Evolutionary conservation across 345 rosid species (phyloP).

Genomic region (Arabidopsis arenosa): DNA sequence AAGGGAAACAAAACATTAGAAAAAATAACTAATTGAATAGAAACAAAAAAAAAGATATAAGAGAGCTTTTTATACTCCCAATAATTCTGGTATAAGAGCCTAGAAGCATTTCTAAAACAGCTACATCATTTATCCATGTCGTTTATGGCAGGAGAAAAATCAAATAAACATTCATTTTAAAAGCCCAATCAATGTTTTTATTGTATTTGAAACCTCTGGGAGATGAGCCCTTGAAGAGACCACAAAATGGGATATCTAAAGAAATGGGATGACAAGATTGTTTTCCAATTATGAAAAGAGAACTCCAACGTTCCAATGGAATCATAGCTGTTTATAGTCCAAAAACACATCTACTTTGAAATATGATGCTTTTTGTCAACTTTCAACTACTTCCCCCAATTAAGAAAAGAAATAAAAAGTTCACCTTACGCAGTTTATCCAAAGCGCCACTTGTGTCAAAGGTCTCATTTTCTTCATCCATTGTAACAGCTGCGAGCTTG

Average conservation of each 20-base stretch:
- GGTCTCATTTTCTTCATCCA: constrained; percentile 96
- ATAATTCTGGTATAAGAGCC: constrained; percentile 14
- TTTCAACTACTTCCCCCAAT: constrained; percentile 28
- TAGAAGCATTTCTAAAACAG: constrained; percentile 4
- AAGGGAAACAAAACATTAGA: constrained; percentile 9
- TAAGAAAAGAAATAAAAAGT: constrained; percentile 37
- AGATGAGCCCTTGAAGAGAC: constrained; percentile 18
- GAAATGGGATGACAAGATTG: constrained; percentile 23
- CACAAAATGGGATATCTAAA: constrained; percentile 19
- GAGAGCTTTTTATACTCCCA: background rate
- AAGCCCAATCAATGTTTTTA: constrained; percentile 14
- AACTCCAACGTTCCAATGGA: background rate
- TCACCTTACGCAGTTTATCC: constrained; percentile 93
- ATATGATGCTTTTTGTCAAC: constrained; percentile 20
- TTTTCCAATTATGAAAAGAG: constrained; percentile 24
- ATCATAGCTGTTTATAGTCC: constrained; percentile 11
- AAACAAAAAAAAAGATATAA: constrained; percentile 17
- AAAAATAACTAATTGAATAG: constrained; percentile 14
- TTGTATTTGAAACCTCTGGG: constrained; percentile 25
- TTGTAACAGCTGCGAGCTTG: constrained; percentile 97
- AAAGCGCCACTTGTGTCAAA: constrained; percentile 98
- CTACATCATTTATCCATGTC: constrained; percentile 30
- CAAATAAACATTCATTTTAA: background rate
- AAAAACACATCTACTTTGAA: constrained; percentile 25
- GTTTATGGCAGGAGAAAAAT: constrained; percentile 1